Base-by-base conservation (phyloP, 2,329 filamentous ascomycete genomes). In the Claviceps arundinis region DNA sequence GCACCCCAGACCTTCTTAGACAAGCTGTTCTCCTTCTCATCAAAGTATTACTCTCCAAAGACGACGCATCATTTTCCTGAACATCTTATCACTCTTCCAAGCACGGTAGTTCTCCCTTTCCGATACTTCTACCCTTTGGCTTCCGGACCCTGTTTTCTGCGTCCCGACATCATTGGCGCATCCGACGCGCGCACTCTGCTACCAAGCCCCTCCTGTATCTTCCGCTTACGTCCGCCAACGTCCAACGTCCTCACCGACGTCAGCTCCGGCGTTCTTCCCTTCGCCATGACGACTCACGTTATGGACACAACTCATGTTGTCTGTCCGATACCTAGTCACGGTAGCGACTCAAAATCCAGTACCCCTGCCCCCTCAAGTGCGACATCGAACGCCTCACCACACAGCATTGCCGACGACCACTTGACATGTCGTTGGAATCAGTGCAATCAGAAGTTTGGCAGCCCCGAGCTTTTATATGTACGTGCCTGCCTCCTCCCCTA, bases 381-480 rank as follows among this genome's bases (percentile, higher is more conserved):
- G n/a, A 68, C 73, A 7, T 73, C 72, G 45, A 71, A 70, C 52
- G 69, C 69, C 6, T 70, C 73, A 9, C 68, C 73, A 58, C 69
- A 70, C 52, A 67, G 65, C 54, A 54, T 57, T 51, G 67, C 58
- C 45, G 73, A 77, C 37, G 79, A 82, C 57, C 77, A 75, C 60
- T 73, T 83, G 37, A 72, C 73, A 51, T 83, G 80, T 65, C 76
- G 77, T 58, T 83, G 80, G 80, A 73, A 73, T 55, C 68, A 70
- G 50, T 83, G 80, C 61, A 73, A 71, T 60, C 75, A 81, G 60
- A 79, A 77, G 58, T 83, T 82, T 60, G 68, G 66, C 45, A 73
- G 70, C 8, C 73, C 80, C 14, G 79, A 82, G 64, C 67, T 69
- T 53, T 76, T 83, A 59, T 83, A 83, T 63, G 78, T 82, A 71